These are phyloP conservation scores for Kodamaea kakaduensis DNA, from an alignment of 805 yeast species.

Conservation along the genomic window DNA sequence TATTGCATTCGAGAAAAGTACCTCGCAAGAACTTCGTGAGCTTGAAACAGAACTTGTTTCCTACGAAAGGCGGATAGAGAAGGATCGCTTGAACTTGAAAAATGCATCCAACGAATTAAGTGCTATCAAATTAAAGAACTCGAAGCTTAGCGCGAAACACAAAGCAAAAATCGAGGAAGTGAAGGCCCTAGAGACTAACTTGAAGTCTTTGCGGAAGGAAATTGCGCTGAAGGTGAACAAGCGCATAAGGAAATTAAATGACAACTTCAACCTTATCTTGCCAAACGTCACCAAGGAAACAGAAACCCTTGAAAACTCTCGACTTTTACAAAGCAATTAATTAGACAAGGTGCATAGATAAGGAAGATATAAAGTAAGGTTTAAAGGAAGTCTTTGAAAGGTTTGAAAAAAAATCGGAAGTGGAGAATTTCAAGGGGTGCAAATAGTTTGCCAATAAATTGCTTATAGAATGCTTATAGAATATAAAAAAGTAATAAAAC, in stretches of 20 bases:
- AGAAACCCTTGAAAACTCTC: slow-evolving; percentile 5
- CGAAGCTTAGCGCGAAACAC: slow-evolving; percentile 25
- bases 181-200: slow-evolving; percentile 19
- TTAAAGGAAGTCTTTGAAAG: not conserved
- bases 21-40: slow-evolving; percentile 19
- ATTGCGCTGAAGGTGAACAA: slow-evolving; percentile 21
- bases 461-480: too few relatives aligned
- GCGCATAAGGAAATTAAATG: slow-evolving; percentile 24
- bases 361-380: too few relatives aligned
- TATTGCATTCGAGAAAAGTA: slow-evolving; percentile 17
- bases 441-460: too few relatives aligned
- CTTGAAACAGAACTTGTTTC: slow-evolving; percentile 20
- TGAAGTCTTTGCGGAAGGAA: slow-evolving; percentile 26
- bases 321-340: not conserved
- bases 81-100: slow-evolving; percentile 20
- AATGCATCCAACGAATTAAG: slow-evolving; percentile 20
- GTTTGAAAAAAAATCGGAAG: too few relatives aligned
- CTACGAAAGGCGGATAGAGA: slow-evolving; percentile 23
- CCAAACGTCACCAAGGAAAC: slow-evolving; percentile 24
- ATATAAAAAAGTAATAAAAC: too few relatives aligned
- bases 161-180: slow-evolving; percentile 25
- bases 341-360: not conserved
- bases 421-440: too few relatives aligned
- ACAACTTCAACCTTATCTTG: slow-evolving; percentile 33
- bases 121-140: slow-evolving; percentile 19